These are phyloP conservation scores for Gremmenia infestans DNA, from an alignment of 2,329 filamentous ascomycete species.

Conservation along the genomic window DNA sequence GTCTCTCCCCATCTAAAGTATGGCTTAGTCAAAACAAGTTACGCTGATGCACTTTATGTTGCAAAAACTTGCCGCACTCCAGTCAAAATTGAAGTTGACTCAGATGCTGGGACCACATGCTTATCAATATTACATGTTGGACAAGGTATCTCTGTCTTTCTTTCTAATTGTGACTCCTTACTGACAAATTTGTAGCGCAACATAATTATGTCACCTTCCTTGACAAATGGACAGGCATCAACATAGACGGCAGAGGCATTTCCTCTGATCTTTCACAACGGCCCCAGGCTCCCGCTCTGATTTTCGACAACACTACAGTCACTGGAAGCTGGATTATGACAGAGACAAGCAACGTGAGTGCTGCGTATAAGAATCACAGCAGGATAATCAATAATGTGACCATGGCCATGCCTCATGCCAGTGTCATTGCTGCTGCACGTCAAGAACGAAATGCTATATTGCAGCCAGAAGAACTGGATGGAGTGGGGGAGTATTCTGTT, in stretches of 20 bases:
- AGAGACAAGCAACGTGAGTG: conserved; percentile 45
- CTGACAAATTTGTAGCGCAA: conserved; percentile 39
- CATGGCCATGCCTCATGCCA: conserved; percentile 68
- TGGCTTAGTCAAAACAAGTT: conserved; percentile 55
- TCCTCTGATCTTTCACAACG: conserved; percentile 41
- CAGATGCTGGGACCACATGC: conserved; percentile 50
- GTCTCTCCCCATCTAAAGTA: conserved; percentile 67
- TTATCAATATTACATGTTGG: conserved; percentile 65
- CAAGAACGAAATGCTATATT: conserved; percentile 59
- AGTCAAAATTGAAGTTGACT: conserved; percentile 41
- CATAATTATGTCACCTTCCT: conserved; percentile 63
- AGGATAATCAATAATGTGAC: conserved; percentile 71
- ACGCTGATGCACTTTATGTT: conserved; percentile 58
- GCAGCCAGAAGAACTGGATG: conserved; percentile 59
- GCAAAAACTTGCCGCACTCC: conserved; percentile 56
- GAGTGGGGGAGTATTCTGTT: conserved; percentile 64
- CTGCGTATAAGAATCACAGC: conserved; percentile 42
- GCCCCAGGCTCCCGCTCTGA: conserved; percentile 55
- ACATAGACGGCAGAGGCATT: conserved; percentile 39
- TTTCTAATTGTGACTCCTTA: background rate
- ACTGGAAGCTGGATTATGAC: conserved; percentile 63
- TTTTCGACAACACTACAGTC: conserved; percentile 70
- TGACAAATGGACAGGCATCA: conserved; percentile 47
- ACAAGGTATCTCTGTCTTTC: conserved; percentile 36
- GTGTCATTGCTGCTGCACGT: conserved; percentile 60